Evolutionary conservation across 1,284 basidiomycete genomes (phyloP), one percentile per base, ranked within the genome.

Genomic region (Ceratorhiza oryzae-sativae): DNA sequence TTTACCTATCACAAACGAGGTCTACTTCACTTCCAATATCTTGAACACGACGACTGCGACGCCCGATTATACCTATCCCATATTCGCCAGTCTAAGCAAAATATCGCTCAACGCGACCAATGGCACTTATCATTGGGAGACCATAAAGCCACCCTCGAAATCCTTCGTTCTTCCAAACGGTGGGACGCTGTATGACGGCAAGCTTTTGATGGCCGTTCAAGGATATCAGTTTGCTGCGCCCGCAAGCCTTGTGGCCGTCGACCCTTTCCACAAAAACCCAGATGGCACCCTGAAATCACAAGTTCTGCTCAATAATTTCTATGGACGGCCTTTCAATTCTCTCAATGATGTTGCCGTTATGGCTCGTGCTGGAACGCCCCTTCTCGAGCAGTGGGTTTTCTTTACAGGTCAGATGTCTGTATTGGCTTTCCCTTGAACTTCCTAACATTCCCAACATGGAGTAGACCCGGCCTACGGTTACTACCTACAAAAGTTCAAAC

Each of bases 281-380:
- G 59, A 61, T 25, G 59, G 59, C 4, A 61, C 59, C 2, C 59
- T 61, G 41, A 46, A 61, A 41, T 61, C 59, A 5, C 34, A 59
- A 39, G 85, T 90, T 53, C 77, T 91, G 20, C 77, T 91, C 71
- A 87, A 91, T 80, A 92, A 90, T 79, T 89, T 83, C 77, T 80
- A 78, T 68, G 92, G 92, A 3, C 83, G 90, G 10, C 90, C 93
- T 76, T 94, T 93, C 81, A 92, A 91, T 80, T 90, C 90, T 1
- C 80, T 93, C 63, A 93, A 94, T 78, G 92, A 94, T 77, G 82
- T 90, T 71, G 91, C 67, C 9, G 42, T 70, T 12, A 34, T 90
- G 76, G 82, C 93, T 1, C 89, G 92, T 67, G 86, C 86, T 13
- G 86, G 84, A 58, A 77, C 67, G 5, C 53, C 67, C 1, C 53